Percentiles rank a stretch among this genome's conserved stretches.
Evolutionary conservation across 176 grass and related monocot genomes (phyloP).

Genomic region (Zoysia japonica): DNA sequence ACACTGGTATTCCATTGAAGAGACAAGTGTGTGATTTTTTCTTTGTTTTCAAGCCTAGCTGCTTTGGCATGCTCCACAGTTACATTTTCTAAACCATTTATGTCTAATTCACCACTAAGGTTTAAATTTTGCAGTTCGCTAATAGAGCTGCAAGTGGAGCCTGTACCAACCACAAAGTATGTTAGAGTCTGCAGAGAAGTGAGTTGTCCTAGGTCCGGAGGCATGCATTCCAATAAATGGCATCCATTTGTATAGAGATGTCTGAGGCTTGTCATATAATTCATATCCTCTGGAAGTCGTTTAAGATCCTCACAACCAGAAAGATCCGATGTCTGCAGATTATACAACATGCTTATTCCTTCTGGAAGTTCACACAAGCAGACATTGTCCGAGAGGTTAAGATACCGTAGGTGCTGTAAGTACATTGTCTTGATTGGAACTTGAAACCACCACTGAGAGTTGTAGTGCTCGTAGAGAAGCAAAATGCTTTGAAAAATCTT

Average conservation of each 20-base stretch:
- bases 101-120: not conserved
- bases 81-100: not conserved
- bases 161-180: slow-evolving; percentile 10
- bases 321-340: not conserved
- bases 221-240: not conserved
- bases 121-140: not conserved
- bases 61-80: not conserved
- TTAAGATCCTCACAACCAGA: accelerated
- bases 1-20: no score
- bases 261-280: slow-evolving; percentile 23
- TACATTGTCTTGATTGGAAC: not conserved
- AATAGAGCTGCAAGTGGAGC: not conserved
- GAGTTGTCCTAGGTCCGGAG: not conserved
- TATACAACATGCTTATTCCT: slow-evolving; percentile 10
- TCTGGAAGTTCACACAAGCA: not conserved
- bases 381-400: accelerated
- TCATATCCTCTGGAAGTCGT: slow-evolving; percentile 36
- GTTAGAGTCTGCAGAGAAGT: slow-evolving; percentile 12
- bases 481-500: not conserved
- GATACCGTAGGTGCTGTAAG: not conserved
- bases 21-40: not conserved
- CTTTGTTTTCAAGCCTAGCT: slow-evolving; percentile 6
- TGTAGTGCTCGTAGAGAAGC: not conserved
- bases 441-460: accelerated
- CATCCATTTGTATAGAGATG: slow-evolving; percentile 26